phyloP scores from a whole-genome alignment of 1,284 basidiomycete species.

The Ustilago bromivora region DNA sequence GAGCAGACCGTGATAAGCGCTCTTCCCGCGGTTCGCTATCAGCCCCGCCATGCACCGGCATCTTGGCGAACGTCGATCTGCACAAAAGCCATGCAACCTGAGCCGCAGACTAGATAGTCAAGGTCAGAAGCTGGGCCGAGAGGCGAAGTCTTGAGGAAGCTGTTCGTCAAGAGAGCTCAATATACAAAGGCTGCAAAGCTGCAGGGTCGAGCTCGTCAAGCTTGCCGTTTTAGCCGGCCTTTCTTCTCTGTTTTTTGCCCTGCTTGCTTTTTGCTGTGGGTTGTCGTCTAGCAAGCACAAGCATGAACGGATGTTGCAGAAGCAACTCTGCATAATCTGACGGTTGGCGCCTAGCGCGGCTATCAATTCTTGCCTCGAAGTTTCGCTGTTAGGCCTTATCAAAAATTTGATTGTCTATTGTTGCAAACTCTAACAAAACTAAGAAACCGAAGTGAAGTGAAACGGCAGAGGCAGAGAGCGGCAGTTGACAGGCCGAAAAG shows the following conservation, averaged over 20 bases:
- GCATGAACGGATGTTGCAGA: background rate
- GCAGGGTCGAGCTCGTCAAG: constrained; percentile 5
- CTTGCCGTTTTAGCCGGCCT: background rate
- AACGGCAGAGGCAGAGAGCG: background rate
- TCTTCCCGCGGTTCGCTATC: constrained; percentile 9
- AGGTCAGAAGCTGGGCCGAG: background rate
- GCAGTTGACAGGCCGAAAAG: constrained; percentile 4
- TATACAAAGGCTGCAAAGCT: background rate
- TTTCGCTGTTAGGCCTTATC: constrained; percentile 1
- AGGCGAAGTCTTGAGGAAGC: background rate
- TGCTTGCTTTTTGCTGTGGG: background rate
- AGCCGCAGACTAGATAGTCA: background rate
- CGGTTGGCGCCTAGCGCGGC: constrained; percentile 21
- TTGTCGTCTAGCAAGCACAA: constrained; percentile 1
- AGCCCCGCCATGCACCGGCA: background rate
- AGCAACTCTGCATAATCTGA: background rate
- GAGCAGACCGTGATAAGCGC: constrained; percentile 9
- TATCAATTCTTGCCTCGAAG: constrained; percentile 2
- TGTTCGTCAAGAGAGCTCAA: background rate
- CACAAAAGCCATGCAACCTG: background rate
- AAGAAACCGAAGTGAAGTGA: background rate
- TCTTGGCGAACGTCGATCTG: background rate
- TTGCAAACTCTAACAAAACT: background rate
- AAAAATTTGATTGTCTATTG: background rate
- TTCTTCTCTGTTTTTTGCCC: background rate